phyloP scores from a whole-genome alignment of 192 early-diverging fungal genomes.

The Podila horticola region DNA sequence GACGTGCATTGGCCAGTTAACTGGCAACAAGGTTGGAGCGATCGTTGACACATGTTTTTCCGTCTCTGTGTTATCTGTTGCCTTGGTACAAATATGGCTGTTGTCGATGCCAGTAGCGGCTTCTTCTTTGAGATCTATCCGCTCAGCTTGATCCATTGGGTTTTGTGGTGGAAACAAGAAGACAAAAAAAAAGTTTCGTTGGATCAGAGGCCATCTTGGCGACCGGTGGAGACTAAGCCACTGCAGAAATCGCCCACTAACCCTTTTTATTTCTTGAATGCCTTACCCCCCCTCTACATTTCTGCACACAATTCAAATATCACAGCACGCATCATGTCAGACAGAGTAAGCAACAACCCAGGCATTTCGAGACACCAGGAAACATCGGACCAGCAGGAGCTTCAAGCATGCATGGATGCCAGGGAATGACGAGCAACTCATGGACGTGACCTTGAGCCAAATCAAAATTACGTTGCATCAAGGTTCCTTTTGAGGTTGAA shows the following conservation, averaged over 20 bases:
- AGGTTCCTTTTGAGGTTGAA: no score
- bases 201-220: not conserved
- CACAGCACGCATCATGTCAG: slow-evolving; percentile 32
- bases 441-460: no score
- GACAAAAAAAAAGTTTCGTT: not conserved
- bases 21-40: slow-evolving; percentile 16
- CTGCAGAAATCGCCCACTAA: not conserved
- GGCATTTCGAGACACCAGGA: not conserved
- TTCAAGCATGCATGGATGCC: no score
- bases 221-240: not conserved
- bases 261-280: not conserved
- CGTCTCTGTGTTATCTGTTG: not conserved
- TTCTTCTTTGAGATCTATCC: not conserved
- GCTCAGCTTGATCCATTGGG: not conserved
- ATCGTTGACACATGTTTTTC: slow-evolving; percentile 25
- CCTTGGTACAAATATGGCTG: not conserved
- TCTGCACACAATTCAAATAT: slow-evolving; percentile 1
- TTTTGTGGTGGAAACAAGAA: not conserved
- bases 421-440: no score
- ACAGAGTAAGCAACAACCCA: slow-evolving; percentile 35
- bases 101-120: not conserved
- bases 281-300: not conserved
- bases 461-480: no score
- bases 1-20: slow-evolving; percentile 40
- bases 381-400: not conserved